phyloP scores from a whole-genome alignment of 805 yeast species.

The Ogataea methylovora region DNA sequence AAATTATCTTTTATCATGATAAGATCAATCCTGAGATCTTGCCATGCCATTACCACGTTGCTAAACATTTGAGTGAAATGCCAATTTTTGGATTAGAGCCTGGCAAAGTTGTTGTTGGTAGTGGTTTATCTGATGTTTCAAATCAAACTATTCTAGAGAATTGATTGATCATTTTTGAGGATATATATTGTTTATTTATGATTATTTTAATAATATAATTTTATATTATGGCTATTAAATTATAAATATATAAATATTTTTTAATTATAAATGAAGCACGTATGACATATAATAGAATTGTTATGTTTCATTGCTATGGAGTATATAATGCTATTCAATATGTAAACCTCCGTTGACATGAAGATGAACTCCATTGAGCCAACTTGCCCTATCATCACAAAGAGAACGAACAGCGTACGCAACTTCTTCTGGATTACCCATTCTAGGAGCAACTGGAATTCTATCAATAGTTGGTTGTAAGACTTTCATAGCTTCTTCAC shows the following conservation, averaged over 20 bases:
- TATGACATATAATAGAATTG: too few species aligned
- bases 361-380: constrained; percentile 6
- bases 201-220: too few species aligned
- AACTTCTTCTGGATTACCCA: constrained; percentile 5
- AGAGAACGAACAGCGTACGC: constrained; percentile 5
- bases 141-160: too few species aligned
- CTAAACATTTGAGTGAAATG: too few species aligned
- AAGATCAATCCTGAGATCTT: constrained; percentile 4
- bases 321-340: constrained; percentile 2
- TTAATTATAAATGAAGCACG: too few species aligned
- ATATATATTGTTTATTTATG: too few species aligned
- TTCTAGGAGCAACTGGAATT: constrained; percentile 5
- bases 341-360: constrained; percentile 6
- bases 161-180: too few species aligned
- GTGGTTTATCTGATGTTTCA: too few species aligned
- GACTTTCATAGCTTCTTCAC: constrained; percentile 7
- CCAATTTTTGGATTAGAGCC: too few species aligned
- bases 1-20: constrained; percentile 4
- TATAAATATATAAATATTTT: too few species aligned
- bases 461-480: constrained; percentile 5
- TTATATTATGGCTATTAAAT: too few species aligned
- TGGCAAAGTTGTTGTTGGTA: too few species aligned
- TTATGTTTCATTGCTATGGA: not conserved
- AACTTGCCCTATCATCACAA: constrained; percentile 4
- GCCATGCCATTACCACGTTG: constrained; percentile 8